Conservation (phyloP, 805 yeast species). For the Isabelozyma rhagii region DNA sequence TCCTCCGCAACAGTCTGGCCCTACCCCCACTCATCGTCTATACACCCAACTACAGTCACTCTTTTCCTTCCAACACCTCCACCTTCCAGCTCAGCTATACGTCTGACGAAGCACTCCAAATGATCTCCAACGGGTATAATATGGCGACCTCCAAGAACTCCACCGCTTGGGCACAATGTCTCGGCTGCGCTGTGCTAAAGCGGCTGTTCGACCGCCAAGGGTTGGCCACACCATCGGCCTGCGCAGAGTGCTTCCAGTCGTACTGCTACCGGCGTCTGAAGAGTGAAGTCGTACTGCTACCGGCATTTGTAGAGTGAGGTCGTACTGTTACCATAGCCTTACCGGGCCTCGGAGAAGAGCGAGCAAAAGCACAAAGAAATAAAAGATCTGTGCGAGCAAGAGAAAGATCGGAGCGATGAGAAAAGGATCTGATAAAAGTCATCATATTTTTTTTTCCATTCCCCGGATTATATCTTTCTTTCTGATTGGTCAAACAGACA, state of each 20-base stretch:
- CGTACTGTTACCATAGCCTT: neutral
- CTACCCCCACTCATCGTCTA: constrained; percentile 54
- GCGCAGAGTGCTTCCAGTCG: neutral
- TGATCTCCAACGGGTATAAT: constrained; percentile 52
- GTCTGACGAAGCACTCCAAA: constrained; percentile 36
- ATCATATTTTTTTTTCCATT: neutral
- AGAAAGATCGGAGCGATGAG: neutral
- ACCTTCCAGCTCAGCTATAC: constrained; percentile 56
- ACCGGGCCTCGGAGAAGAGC: neutral
- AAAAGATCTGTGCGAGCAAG: neutral
- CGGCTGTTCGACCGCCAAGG: constrained; percentile 43
- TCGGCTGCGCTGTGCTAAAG: constrained; percentile 57
- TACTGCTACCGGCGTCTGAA: neutral
- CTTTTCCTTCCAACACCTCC: constrained; percentile 50
- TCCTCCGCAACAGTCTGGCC: neutral
- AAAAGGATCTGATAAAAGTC: too few species aligned
- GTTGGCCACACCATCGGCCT: neutral
- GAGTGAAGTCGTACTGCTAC: neutral
- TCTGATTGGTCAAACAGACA: too few species aligned
- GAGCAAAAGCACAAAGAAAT: neutral
- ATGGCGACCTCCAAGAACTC: constrained; percentile 48
- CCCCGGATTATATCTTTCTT: neutral
- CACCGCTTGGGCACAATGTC: constrained; percentile 42
- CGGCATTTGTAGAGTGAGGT: neutral
- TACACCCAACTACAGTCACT: constrained; percentile 41